Percentiles rank a stretch among this genome's conserved stretches.
These are phyloP conservation scores for Trametes cingulata DNA, from an alignment of 768 basidiomycete species.

Conservation along the genomic window DNA sequence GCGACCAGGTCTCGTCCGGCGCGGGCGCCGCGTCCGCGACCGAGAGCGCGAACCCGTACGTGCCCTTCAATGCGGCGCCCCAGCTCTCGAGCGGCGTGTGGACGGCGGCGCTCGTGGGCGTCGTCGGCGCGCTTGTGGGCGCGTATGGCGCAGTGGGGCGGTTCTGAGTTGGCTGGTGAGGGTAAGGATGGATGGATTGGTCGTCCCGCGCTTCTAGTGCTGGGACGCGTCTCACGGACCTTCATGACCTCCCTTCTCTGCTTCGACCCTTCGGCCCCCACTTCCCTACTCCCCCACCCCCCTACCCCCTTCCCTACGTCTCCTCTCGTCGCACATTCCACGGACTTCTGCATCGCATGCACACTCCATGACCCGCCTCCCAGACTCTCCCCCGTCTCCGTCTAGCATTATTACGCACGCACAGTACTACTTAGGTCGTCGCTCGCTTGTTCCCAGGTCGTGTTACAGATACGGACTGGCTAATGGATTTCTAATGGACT, in stretches of 20 bases:
- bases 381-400: too few relatives aligned
- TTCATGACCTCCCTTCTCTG: neutral
- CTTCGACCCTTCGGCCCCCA: neutral
- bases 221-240: neutral
- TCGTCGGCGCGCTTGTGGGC: conserved; percentile 41
- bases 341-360: conserved; percentile 2
- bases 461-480: conserved; percentile 3
- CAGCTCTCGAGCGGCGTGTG: conserved; percentile 32
- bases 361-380: neutral
- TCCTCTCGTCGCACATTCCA: neutral
- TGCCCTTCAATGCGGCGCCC: conserved; percentile 48
- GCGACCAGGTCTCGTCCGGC: conserved; percentile 50
- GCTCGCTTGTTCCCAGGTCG: conserved; percentile 10
- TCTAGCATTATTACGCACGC: neutral
- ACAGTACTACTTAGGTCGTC: neutral
- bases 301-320: neutral
- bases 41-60: conserved; percentile 38
- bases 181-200: too few relatives aligned
- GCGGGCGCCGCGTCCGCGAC: conserved; percentile 28
- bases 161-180: conserved; percentile 15
- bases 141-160: conserved; percentile 22
- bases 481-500: conserved; percentile 9
- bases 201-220: neutral
- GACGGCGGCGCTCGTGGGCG: conserved; percentile 38
- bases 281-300: neutral